Base-by-base conservation (phyloP, 1,284 basidiomycete species). In the Ceratobasidium sp. region DNA sequence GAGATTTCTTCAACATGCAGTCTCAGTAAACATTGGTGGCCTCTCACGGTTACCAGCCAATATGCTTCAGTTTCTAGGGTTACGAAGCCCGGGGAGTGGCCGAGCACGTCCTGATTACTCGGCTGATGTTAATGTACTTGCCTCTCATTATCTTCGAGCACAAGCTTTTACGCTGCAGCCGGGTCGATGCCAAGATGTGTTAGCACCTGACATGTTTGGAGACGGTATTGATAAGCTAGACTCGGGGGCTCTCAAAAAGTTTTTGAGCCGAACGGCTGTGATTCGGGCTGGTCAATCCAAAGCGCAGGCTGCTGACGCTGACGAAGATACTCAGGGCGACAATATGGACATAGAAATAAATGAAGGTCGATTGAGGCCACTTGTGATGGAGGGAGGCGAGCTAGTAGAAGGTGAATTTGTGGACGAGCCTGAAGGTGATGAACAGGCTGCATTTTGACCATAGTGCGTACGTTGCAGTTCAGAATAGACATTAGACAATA, bases 71-170 rank as follows among this genome's bases (percentile, higher is more conserved):
- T 38, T 52, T 10, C 28, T 69, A 9, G 67, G 67, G 20, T 50
- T 69, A 2, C 3, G 20, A 6, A n/a, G 50, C 2, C 15, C 28
- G 9, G 13, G 12, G 1, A 56, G 12, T 3, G 67, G 67, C 5
- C n/a, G 38, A 20, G n/a, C 67, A 15, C 48, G 4, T 10, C 10
- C 50, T 9, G 50, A 69, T 33, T 69, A 69, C 28, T 9, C 46
- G 1, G 50, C 48, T 40, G 50, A 69, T 33, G 40, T 69, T 48
- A 69, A 69, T 38, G 67, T 56, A 28, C 67, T 69, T 28, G 67
- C 67, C n/a, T 23, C 48, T 13, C 67, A 69, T n/a, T 69, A 69
- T 26, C 56, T 59, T 15, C 56, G n/a, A 4, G 56, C 1, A n/a
- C 15, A 59, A 6, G n/a, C n/a, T 4, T 59, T 59, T 26, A 15